Conservation (phyloP, 495 filamentous ascomycete genomes). For the Rostrohypoxylon terebratum region DNA sequence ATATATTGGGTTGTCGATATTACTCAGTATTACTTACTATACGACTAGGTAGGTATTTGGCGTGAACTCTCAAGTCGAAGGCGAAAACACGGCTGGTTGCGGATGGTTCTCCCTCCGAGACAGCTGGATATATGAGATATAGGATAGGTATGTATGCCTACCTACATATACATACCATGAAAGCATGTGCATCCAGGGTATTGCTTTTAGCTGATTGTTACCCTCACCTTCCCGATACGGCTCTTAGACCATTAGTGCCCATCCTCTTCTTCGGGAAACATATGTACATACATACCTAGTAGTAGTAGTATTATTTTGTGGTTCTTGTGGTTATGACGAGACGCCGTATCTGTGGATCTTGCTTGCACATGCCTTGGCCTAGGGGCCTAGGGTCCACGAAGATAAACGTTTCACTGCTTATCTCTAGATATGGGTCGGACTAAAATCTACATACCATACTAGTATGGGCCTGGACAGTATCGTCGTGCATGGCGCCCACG, state of each 20-base stretch:
- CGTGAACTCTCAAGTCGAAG: not conserved
- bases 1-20: not conserved
- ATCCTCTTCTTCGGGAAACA: slow-evolving; percentile 1
- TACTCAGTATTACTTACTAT: not conserved
- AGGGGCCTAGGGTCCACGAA: slow-evolving; percentile 17
- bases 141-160: too few relatives aligned
- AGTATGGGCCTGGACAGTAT: not conserved
- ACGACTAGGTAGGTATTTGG: not conserved
- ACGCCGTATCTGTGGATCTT: slow-evolving; percentile 33
- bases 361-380: slow-evolving; percentile 20
- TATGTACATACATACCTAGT: too few relatives aligned
- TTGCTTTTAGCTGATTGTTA: slow-evolving; percentile 20
- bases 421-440: slow-evolving; percentile 24
- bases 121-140: not conserved
- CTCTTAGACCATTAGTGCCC: slow-evolving; percentile 7
- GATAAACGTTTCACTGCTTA: slow-evolving; percentile 33
- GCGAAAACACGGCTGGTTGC: slow-evolving; percentile 7
- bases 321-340: not conserved
- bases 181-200: not conserved
- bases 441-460: too few relatives aligned
- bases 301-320: too few relatives aligned
- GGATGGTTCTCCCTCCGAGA: slow-evolving; percentile 9
- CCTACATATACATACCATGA: not conserved
- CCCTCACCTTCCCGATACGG: slow-evolving; percentile 41
- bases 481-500: not conserved